Evolutionary conservation across 78 protist genomes (phyloP).

Genomic region (Dictyostelium purpureum): DNA sequence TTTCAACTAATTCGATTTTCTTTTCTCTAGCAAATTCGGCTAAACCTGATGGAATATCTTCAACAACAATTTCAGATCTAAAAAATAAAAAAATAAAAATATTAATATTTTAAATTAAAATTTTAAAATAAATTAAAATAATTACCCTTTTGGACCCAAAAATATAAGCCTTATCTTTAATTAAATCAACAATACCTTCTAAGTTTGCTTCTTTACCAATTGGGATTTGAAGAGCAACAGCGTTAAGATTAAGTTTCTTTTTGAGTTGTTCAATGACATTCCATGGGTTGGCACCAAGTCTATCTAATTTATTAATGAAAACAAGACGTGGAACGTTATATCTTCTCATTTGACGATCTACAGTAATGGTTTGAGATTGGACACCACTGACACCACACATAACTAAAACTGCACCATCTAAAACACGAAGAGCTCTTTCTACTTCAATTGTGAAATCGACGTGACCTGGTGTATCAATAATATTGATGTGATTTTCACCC

Average conservation of each 20-base stretch:
- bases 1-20: conserved; percentile 57
- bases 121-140: too few relatives aligned
- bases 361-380: conserved; percentile 94
- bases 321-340: conserved; percentile 95
- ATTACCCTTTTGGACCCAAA: conserved; percentile 79
- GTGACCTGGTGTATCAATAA: conserved; percentile 99
- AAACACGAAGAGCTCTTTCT: conserved; percentile 93
- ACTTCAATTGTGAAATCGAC: conserved; percentile 99
- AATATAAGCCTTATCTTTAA: conserved; percentile 65
- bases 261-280: conserved; percentile 73
- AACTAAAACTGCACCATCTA: conserved; percentile 96
- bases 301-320: conserved; percentile 97
- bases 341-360: conserved; percentile 95
- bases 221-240: conserved; percentile 90
- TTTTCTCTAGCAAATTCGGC: conserved; percentile 5
- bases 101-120: neutral
- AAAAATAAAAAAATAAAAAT: neutral
- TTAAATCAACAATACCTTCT: conserved; percentile 93
- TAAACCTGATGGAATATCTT: conserved; percentile 22
- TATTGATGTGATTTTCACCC: conserved; percentile 92
- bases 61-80: neutral
- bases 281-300: conserved; percentile 91
- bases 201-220: conserved; percentile 86
- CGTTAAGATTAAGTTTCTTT: conserved; percentile 90
- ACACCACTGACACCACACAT: conserved; percentile 97